A percentile compares a stretch with the other conserved stretches of the same genome.
These are phyloP conservation scores for Aspergillus clavatus DNA, from an alignment of 2,329 filamentous ascomycete genomes.

Conservation along the genomic window DNA sequence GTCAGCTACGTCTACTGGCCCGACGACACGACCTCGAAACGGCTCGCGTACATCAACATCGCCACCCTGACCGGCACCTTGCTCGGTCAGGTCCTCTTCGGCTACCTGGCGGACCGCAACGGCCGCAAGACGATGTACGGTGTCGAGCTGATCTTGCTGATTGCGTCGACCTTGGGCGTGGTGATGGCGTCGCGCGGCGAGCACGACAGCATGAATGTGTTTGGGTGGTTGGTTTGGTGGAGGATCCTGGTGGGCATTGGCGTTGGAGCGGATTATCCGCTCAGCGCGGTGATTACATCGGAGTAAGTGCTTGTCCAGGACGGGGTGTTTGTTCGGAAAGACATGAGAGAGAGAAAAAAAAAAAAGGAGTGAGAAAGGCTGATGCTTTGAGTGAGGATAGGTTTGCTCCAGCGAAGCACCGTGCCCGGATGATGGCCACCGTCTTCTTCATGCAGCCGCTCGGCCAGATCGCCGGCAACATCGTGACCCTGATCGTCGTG, in stretches of 20 bases:
- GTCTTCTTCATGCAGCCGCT: constrained; percentile 68
- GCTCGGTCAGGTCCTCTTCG: constrained; percentile 46
- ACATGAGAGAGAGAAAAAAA: too few relatives aligned
- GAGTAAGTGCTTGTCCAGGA: constrained; percentile 57
- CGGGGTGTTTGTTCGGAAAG: too few relatives aligned
- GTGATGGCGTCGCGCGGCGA: constrained; percentile 43
- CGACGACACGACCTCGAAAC: constrained; percentile 31
- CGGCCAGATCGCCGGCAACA: constrained; percentile 60
- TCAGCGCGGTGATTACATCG: constrained; percentile 63
- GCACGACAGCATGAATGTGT: constrained; percentile 42
- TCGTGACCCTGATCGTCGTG: constrained; percentile 52
- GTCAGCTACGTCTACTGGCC: constrained; percentile 47
- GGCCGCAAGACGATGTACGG: constrained; percentile 51
- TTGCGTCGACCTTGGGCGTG: constrained; percentile 44
- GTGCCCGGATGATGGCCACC: constrained; percentile 62
- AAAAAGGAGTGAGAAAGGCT: too few relatives aligned
- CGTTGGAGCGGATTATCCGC: constrained; percentile 64
- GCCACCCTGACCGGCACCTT: constrained; percentile 45
- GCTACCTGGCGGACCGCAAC: constrained; percentile 44
- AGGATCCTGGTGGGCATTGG: constrained; percentile 48
- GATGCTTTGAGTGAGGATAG: too few relatives aligned
- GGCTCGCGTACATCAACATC: constrained; percentile 42
- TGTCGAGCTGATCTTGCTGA: constrained; percentile 46
- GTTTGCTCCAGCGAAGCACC: constrained; percentile 54
- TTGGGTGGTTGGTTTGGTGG: constrained; percentile 46